These are phyloP conservation scores for Eimeria zaria DNA, from an alignment of 169 alveolate genomes.

Conservation along the genomic window DNA sequence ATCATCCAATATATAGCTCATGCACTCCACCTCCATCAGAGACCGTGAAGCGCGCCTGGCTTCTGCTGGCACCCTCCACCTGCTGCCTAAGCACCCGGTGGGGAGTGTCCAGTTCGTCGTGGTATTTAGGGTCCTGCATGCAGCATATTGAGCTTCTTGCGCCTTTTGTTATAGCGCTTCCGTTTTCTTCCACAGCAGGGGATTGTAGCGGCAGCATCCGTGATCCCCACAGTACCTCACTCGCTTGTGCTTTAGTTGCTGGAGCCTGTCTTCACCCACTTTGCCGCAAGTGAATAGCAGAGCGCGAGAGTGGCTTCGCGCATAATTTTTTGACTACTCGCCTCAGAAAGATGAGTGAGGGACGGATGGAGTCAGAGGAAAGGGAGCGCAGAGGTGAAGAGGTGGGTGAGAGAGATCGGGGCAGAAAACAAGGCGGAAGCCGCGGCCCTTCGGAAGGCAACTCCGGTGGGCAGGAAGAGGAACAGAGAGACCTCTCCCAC, in stretches of 20 bases:
- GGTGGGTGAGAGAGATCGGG: conserved; percentile 69
- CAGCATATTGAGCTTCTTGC: conserved; percentile 62
- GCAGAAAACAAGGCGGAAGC: conserved; percentile 66
- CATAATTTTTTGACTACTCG: conserved; percentile 5
- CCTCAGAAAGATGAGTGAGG: conserved; percentile 70
- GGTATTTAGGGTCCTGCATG: conserved; percentile 56
- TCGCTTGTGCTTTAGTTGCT: conserved; percentile 43
- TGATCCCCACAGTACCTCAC: conserved; percentile 67
- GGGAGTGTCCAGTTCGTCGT: conserved; percentile 59
- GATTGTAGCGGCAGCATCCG: conserved; percentile 4
- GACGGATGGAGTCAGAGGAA: conserved; percentile 80
- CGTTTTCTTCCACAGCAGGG: background rate
- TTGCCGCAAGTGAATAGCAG: conserved; percentile 12
- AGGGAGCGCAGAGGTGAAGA: conserved; percentile 74
- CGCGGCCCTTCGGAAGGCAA: conserved; percentile 63
- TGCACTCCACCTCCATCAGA: conserved; percentile 49
- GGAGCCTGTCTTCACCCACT: conserved; percentile 43
- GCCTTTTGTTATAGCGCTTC: conserved; percentile 30
- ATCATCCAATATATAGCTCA: conserved; percentile 9
- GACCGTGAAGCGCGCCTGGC: conserved; percentile 62
- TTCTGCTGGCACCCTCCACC: conserved; percentile 81
- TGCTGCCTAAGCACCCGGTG: conserved; percentile 72
- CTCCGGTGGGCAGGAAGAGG: conserved; percentile 70
- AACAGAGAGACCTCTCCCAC: conserved; percentile 57
- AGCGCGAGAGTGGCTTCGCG: conserved; percentile 51